Conservation (phyloP, 2,329 filamentous ascomycete genomes). For the Penicillium oxalicum region DNA sequence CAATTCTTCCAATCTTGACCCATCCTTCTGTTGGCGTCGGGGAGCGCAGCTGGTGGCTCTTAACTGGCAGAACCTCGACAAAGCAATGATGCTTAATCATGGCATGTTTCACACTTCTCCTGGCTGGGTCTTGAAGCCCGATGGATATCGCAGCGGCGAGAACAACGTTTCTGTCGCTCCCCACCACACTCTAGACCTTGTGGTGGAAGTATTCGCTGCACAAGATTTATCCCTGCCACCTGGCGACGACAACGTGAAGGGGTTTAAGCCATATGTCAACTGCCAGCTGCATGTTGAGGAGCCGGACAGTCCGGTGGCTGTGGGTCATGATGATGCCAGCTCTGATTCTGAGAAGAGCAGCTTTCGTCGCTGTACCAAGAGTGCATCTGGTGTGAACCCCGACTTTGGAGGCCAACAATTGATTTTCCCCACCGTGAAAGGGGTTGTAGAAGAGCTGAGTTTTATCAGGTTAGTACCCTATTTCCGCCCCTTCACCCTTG, state of each 20-base stretch:
- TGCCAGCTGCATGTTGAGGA: conserved; percentile 76
- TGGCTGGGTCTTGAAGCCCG: conserved; percentile 82
- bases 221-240: conserved; percentile 66
- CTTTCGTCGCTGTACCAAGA: conserved; percentile 56
- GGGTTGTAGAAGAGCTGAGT: conserved; percentile 62
- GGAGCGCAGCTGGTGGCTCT: conserved; percentile 87
- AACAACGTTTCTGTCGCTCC: conserved; percentile 33
- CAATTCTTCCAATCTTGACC: conserved; percentile 79
- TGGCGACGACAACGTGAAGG: conserved; percentile 47
- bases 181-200: conserved; percentile 57
- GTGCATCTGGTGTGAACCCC: conserved; percentile 55
- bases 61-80: conserved; percentile 89
- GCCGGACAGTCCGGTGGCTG: conserved; percentile 43
- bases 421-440: conserved; percentile 50
- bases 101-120: conserved; percentile 78
- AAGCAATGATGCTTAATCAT: conserved; percentile 93
- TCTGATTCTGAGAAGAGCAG: conserved; percentile 37
- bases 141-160: conserved; percentile 55
- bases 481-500: background rate
- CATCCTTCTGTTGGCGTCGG: conserved; percentile 76
- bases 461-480: conserved; percentile 60
- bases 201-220: conserved; percentile 67
- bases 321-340: conserved; percentile 44
- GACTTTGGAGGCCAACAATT: conserved; percentile 58
- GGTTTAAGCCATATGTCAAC: conserved; percentile 69